Conservation (phyloP, 2,329 filamentous ascomycete genomes). For the Colletotrichum lupini region DNA sequence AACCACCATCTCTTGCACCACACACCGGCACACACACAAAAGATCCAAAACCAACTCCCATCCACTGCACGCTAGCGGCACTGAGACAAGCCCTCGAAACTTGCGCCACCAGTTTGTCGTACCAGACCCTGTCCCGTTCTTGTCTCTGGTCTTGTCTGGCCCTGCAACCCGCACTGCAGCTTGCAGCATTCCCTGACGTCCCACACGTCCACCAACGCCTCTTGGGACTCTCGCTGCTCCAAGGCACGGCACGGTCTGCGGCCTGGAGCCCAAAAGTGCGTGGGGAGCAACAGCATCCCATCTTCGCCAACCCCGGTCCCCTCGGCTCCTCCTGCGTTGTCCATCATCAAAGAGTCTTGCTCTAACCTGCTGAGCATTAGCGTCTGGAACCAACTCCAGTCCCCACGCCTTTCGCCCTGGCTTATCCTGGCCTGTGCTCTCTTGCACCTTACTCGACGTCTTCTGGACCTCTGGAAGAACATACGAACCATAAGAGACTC, state of each 20-base stretch:
- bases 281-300: neutral
- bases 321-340: constrained; percentile 19
- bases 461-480: neutral
- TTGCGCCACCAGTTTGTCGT: constrained; percentile 25
- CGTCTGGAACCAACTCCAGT: constrained; percentile 7
- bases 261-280: neutral
- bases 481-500: neutral
- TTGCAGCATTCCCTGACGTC: neutral
- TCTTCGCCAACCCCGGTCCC: constrained; percentile 1
- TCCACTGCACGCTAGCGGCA: constrained; percentile 18
- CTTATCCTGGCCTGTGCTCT: constrained; percentile 5
- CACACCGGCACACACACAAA: neutral
- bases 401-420: neutral
- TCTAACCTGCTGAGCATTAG: neutral
- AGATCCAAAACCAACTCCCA: constrained; percentile 2
- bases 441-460: constrained; percentile 4
- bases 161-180: constrained; percentile 12
- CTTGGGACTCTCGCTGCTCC: neutral
- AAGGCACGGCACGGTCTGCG: neutral
- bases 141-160: neutral
- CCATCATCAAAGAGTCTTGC: neutral
- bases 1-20: neutral
- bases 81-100: constrained; percentile 27
- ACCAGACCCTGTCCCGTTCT: constrained; percentile 13
- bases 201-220: neutral